A percentile compares a stretch with the other conserved stretches of the same genome.
Conservation (phyloP, 31 red algal species). For the Odonthalia washingtoniensis region DNA sequence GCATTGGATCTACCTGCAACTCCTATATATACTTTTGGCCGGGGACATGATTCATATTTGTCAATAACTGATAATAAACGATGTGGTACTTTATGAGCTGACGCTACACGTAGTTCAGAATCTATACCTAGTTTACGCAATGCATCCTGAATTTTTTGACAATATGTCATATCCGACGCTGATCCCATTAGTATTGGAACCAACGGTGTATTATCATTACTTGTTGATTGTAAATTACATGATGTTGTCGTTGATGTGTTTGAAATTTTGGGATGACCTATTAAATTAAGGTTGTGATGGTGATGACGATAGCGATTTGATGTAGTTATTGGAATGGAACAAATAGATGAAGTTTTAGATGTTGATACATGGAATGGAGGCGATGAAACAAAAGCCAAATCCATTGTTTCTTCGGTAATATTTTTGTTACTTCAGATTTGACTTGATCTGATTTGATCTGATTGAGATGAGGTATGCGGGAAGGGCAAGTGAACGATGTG, state of each 20-base stretch:
- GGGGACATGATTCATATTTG: constrained; percentile 76
- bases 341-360: background rate
- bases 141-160: constrained; percentile 88
- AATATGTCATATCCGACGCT: constrained; percentile 81
- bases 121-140: constrained; percentile 79
- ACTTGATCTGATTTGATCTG: no score
- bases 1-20: constrained; percentile 98
- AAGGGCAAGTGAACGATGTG: no score
- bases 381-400: background rate
- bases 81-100: constrained; percentile 95
- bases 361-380: background rate
- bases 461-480: no score
- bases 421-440: no score
- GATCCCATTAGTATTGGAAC: constrained; percentile 99
- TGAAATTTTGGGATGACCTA: no score
- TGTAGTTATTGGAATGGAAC: background rate
- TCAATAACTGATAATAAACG: constrained; percentile 80
- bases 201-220: constrained; percentile 48
- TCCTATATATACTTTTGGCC: constrained; percentile 94
- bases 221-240: background rate
- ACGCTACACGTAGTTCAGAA: constrained; percentile 91
- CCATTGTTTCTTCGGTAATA: no score
- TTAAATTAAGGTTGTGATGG: no score
- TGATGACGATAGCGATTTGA: background rate
- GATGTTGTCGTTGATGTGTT: background rate